Conservation (phyloP, 805 yeast genomes). For the Groenewaldozyma tartarivorans region DNA sequence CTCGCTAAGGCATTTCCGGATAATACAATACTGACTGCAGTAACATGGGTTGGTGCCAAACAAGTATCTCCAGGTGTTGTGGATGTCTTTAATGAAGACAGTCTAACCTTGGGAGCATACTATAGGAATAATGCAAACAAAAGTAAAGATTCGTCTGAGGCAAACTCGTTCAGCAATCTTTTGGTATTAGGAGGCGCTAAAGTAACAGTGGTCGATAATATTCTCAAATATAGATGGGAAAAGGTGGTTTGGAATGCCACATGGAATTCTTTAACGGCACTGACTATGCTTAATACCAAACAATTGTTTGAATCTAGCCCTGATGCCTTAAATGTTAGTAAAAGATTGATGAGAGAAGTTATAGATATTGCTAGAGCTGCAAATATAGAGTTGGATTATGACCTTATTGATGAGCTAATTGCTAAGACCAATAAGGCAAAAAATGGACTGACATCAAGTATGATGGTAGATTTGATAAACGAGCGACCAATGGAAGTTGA, state of each 20-base stretch:
- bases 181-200: constrained; percentile 20
- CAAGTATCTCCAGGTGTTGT: constrained; percentile 7
- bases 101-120: constrained; percentile 41
- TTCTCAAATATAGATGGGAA: constrained; percentile 15
- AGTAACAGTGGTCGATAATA: constrained; percentile 10
- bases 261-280: constrained; percentile 17
- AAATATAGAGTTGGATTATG: constrained; percentile 29
- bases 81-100: constrained; percentile 36
- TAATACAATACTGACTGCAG: constrained; percentile 9
- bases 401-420: constrained; percentile 11
- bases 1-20: constrained; percentile 7
- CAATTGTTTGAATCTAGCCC: constrained; percentile 9
- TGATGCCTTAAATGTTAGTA: constrained; percentile 9
- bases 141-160: constrained; percentile 31
- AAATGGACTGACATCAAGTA: constrained; percentile 42
- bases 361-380: constrained; percentile 58
- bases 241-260: constrained; percentile 18
- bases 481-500: constrained; percentile 61
- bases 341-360: constrained; percentile 52
- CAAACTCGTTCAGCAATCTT: no score
- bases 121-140: constrained; percentile 11
- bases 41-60: constrained; percentile 9
- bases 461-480: constrained; percentile 56
- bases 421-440: constrained; percentile 4
- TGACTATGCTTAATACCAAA: constrained; percentile 13